phyloP scores from a whole-genome alignment of 1,284 basidiomycete species.

The Malassezia arunalokei region DNA sequence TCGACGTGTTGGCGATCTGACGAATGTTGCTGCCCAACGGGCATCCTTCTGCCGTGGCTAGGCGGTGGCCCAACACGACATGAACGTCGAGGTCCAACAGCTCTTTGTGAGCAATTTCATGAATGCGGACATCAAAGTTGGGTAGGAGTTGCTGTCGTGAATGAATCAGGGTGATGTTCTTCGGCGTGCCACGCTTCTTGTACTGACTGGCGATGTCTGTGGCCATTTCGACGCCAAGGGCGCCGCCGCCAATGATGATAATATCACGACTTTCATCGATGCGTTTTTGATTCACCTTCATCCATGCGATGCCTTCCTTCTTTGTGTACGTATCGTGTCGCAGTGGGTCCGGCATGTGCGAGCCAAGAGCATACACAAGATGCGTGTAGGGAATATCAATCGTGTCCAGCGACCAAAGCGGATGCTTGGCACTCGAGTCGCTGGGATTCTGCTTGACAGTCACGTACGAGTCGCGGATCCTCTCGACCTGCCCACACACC shows the following conservation, averaged over 20 bases:
- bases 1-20: constrained; percentile 6
- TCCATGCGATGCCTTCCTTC: constrained; percentile 31
- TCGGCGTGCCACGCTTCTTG: constrained; percentile 11
- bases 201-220: constrained; percentile 37
- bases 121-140: constrained; percentile 39
- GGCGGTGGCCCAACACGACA: constrained; percentile 39
- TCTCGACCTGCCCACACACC: constrained; percentile 34
- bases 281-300: constrained; percentile 29
- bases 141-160: constrained; percentile 40
- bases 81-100: constrained; percentile 38
- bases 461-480: constrained; percentile 35
- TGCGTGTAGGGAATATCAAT: constrained; percentile 41
- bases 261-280: constrained; percentile 31
- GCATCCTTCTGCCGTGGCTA: constrained; percentile 39
- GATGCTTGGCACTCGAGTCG: constrained; percentile 14
- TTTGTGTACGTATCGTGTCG: constrained; percentile 38
- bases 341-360: constrained; percentile 42
- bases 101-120: constrained; percentile 29
- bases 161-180: constrained; percentile 40
- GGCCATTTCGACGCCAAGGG: constrained; percentile 41
- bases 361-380: constrained; percentile 43
- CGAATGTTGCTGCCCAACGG: constrained; percentile 31
- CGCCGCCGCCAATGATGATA: constrained; percentile 43
- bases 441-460: constrained; percentile 20
- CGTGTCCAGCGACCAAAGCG: constrained; percentile 40